Percentiles rank a stretch among this genome's conserved stretches.
Conservation (phyloP, 2,329 filamentous ascomycete species). For the Hypoxylon rubiginosum region DNA sequence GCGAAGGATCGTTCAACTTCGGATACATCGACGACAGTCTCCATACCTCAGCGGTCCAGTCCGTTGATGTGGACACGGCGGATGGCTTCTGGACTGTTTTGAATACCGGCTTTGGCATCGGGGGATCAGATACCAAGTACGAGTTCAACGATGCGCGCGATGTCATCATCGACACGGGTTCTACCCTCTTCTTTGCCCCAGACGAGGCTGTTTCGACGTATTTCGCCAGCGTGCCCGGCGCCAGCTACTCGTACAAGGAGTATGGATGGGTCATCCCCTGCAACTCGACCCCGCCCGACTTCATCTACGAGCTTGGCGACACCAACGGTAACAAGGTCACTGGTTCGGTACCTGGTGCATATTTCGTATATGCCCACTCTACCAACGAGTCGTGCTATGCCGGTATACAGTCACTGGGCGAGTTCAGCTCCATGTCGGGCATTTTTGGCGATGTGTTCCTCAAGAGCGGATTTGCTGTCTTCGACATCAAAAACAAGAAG, state of each 20-base stretch:
- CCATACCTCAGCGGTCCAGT: constrained; percentile 59
- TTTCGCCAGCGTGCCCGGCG: constrained; percentile 67
- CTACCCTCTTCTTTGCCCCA: constrained; percentile 73
- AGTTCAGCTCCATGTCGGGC: constrained; percentile 64
- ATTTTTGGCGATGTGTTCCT: constrained; percentile 86
- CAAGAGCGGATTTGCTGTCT: constrained; percentile 82
- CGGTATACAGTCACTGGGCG: constrained; percentile 74
- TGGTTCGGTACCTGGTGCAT: constrained; percentile 66
- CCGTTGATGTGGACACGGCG: constrained; percentile 63
- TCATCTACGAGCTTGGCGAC: constrained; percentile 67
- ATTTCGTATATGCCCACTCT: constrained; percentile 68
- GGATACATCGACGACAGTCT: constrained; percentile 61
- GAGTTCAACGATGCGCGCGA: constrained; percentile 56
- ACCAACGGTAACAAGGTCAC: constrained; percentile 59
- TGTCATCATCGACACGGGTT: constrained; percentile 77
- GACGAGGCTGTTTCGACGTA: constrained; percentile 69
- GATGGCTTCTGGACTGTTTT: constrained; percentile 62
- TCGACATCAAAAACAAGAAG: constrained; percentile 67
- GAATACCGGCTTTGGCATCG: constrained; percentile 54
- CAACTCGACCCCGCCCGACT: constrained; percentile 66
- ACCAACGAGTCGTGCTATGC: constrained; percentile 75
- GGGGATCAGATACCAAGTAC: constrained; percentile 52
- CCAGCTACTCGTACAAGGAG: constrained; percentile 61
- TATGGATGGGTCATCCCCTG: constrained; percentile 72
- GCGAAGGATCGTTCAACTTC: constrained; percentile 64